Conservation (phyloP, 306 rosid species). For the Lathyrus oleraceus region DNA sequence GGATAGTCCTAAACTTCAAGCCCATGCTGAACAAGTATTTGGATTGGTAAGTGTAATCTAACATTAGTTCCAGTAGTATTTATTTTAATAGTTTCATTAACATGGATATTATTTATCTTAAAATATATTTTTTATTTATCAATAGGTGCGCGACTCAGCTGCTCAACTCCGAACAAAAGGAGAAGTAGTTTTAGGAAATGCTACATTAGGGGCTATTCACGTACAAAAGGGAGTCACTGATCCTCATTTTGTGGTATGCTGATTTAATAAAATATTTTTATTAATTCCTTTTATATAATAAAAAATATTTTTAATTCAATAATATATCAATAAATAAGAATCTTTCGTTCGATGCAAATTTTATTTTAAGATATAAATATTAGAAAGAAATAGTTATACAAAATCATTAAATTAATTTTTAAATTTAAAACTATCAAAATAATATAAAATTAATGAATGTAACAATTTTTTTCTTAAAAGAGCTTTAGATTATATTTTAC, state of each 20-base stretch:
- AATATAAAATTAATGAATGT: background rate
- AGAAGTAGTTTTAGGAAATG: background rate
- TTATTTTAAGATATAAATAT: background rate
- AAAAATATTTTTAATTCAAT: background rate
- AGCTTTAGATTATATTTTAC: background rate
- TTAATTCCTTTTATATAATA: background rate
- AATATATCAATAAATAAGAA: background rate
- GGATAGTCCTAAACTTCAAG: constrained; percentile 27
- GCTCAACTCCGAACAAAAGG: constrained; percentile 33
- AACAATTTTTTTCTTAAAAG: background rate
- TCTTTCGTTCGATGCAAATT: background rate
- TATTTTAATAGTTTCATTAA: background rate
- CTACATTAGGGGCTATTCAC: constrained; percentile 21
- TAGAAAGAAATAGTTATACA: background rate
- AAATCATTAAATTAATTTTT: background rate
- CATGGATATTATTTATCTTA: too few species aligned
- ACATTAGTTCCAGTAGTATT: background rate
- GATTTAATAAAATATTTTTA: too few species aligned
- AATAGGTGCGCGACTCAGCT: constrained; percentile 22
- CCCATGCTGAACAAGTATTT: constrained; percentile 36
- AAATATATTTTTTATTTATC: background rate
- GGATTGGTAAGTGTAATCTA: constrained; percentile 18
- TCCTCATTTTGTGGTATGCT: constrained; percentile 35
- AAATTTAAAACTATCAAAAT: background rate
- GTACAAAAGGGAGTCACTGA: constrained; percentile 16